Evolutionary conservation across 495 filamentous ascomycete genomes (phyloP), one percentile per base, ranked within the genome.

Genomic region (Clavariopsis aquatica): DNA sequence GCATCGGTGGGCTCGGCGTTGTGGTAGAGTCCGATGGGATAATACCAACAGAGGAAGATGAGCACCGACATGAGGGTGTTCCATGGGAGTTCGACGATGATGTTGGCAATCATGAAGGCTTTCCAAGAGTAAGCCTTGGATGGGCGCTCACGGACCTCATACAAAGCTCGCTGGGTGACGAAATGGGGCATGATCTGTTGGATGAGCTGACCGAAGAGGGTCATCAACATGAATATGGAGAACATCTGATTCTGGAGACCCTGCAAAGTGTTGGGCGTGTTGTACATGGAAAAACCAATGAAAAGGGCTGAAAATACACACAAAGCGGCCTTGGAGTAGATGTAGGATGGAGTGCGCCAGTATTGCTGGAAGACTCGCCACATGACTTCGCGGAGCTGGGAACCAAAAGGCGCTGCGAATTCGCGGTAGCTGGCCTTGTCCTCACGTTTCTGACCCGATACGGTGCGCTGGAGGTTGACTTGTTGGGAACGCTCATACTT

Each of bases 281-380:
- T 80, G 83, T 83, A 92, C 78, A 97, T 96, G 23, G 90, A 90
- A 75, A 97, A 93, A 13, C 91, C 91, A 72, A 93, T 92, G 78
- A 95, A 95, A 3, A 96, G 77, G 1, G 82, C 83, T 9, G 74
- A 78, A 26, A 82, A 70, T 26, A 80, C 71, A 67, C 84, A 87
- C 41, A 89, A 82, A 20, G 78, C 73, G 10, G 75, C 60, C 76
- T 87, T 87, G 49, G 90, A 89, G 73, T 90, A 93, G 67, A 96
- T 87, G 76, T 97, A 97, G 0, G 82, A 81, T 1, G 92, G 92
- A 10, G 87, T 92, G 43, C 93, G 87, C 89, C 91, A 96, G 78
- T 93, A 95, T 71, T 95, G 90, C 73, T 93, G 79, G 78, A 94
- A 93, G 67, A 93, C 85, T 56, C 92, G 82, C 74, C 76, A 68